These are phyloP conservation scores for Phialocephala sp. DNA, from an alignment of 2,329 filamentous ascomycete species.

Conservation along the genomic window DNA sequence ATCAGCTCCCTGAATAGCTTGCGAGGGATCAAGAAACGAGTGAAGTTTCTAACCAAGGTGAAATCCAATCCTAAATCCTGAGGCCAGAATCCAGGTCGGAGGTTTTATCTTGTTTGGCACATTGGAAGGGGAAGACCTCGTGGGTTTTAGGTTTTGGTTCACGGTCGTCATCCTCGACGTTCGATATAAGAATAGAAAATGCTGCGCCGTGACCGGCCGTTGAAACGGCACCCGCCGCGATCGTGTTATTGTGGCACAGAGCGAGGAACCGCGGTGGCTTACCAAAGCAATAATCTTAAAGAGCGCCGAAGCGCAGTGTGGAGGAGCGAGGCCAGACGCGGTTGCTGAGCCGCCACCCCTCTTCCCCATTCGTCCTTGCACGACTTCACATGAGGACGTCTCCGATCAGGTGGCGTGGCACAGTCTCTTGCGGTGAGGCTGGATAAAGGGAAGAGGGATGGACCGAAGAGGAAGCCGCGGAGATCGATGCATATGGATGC, in stretches of 20 bases:
- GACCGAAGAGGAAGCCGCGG: constrained; percentile 5
- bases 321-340: not conserved
- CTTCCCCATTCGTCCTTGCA: not conserved
- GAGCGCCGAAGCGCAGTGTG: not conserved
- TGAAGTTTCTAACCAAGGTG: not conserved
- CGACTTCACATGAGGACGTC: not conserved
- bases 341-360: not conserved
- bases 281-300: constrained; percentile 6
- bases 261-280: not conserved
- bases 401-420: constrained; percentile 11
- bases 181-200: not conserved
- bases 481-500: constrained; percentile 15
- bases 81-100: not conserved
- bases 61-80: not conserved
- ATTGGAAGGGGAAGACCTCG: not conserved
- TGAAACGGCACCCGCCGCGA: not conserved
- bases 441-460: constrained; percentile 12
- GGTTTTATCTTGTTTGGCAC: not conserved
- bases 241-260: not conserved
- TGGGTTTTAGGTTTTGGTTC: not conserved
- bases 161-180: not conserved
- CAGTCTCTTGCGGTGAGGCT: constrained; percentile 1
- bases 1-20: not conserved
- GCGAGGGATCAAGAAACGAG: not conserved
- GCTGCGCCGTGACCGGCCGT: not conserved